phyloP scores from a whole-genome alignment of 2,329 filamentous ascomycete genomes.

The Penicillium vulpinum region DNA sequence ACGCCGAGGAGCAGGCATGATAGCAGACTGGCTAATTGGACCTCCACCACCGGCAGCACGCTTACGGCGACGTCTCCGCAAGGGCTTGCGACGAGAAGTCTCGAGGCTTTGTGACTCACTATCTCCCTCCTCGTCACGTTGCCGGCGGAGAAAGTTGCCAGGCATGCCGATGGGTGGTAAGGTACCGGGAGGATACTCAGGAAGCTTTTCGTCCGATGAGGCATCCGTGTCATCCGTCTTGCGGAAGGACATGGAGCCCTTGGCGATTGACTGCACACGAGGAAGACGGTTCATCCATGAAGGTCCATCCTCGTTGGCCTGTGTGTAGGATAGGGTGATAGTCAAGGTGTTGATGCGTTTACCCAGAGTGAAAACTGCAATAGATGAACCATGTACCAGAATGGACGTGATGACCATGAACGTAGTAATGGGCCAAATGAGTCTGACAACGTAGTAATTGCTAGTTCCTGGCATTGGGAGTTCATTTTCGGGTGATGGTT shows the following conservation, averaged over 20 bases:
- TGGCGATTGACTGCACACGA: constrained; percentile 76
- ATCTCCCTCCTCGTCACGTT: constrained; percentile 68
- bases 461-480: constrained; percentile 53
- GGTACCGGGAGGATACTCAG: constrained; percentile 65
- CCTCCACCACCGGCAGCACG: constrained; percentile 80
- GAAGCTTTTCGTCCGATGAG: constrained; percentile 58
- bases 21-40: constrained; percentile 85
- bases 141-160: constrained; percentile 75
- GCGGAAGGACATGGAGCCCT: constrained; percentile 70
- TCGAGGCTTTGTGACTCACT: constrained; percentile 57
- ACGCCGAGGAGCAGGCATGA: constrained; percentile 61
- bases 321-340: constrained; percentile 93
- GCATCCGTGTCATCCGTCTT: constrained; percentile 70
- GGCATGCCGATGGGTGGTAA: constrained; percentile 71
- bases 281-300: constrained; percentile 95
- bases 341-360: constrained; percentile 97
- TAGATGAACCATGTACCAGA: constrained; percentile 93
- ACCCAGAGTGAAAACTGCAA: constrained; percentile 94
- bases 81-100: constrained; percentile 50
- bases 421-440: constrained; percentile 94
- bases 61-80: constrained; percentile 61
- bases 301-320: constrained; percentile 81
- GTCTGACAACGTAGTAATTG: constrained; percentile 70
- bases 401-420: constrained; percentile 96
- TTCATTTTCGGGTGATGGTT: constrained; percentile 68